A percentile compares a stretch with the other conserved stretches of the same genome.
phyloP scores from a whole-genome alignment of 495 filamentous ascomycete genomes.

The Barbatosphaeria neglecta region DNA sequence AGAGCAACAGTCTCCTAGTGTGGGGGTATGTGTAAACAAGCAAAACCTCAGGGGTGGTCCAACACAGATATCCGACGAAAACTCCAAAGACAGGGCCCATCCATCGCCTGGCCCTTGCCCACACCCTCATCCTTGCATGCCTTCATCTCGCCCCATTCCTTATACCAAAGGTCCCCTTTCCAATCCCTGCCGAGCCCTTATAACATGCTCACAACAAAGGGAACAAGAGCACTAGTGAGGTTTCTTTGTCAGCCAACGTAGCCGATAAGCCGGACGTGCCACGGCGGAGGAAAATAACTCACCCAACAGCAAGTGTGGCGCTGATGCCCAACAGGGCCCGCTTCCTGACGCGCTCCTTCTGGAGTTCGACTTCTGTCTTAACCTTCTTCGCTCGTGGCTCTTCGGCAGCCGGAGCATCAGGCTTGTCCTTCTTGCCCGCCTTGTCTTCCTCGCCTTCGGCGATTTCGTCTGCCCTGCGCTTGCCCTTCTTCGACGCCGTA shows the following conservation, averaged over 20 bases:
- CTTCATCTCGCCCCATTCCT: neutral
- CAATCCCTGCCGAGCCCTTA: conserved; percentile 6
- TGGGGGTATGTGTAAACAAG: conserved; percentile 8
- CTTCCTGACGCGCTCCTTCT: conserved; percentile 71
- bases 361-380: conserved; percentile 62
- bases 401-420: conserved; percentile 41
- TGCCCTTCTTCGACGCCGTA: conserved; percentile 41
- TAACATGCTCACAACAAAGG: conserved; percentile 40
- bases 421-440: conserved; percentile 18
- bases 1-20: neutral
- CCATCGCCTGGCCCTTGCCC: neutral
- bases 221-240: conserved; percentile 37
- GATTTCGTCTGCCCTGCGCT: conserved; percentile 77
- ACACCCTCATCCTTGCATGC: neutral
- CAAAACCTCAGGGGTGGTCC: neutral
- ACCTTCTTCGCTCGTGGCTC: conserved; percentile 57
- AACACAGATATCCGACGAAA: conserved; percentile 1
- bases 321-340: conserved; percentile 75
- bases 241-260: conserved; percentile 12
- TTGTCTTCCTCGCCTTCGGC: conserved; percentile 26
- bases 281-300: conserved; percentile 27
- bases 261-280: neutral
- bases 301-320: conserved; percentile 81
- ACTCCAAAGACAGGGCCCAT: conserved; percentile 1
- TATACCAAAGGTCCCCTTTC: neutral